Percentiles rank a stretch among this genome's conserved stretches.
Conservation (phyloP, 78 protist species). For the Capsaspora owczarzaki region DNA sequence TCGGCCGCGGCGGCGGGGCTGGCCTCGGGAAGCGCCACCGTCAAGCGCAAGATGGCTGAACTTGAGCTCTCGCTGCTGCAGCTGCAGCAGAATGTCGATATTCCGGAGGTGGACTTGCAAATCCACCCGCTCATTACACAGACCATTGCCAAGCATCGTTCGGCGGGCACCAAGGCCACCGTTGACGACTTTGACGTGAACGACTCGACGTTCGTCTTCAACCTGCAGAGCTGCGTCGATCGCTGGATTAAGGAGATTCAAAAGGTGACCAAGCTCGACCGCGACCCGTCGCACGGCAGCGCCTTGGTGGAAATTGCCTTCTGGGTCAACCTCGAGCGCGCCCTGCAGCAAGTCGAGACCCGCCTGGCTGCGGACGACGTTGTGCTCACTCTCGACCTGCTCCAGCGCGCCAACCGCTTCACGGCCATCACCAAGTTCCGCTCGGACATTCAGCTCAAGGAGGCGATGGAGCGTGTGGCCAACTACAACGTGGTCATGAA, state of each 20-base stretch:
- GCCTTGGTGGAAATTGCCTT: constrained; percentile 54
- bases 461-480: constrained; percentile 22
- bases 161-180: not conserved
- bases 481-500: constrained; percentile 44
- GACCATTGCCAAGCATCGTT: too few species aligned
- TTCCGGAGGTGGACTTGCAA: constrained; percentile 44
- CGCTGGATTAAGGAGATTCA: constrained; percentile 46
- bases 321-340: constrained; percentile 59
- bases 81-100: constrained; percentile 58
- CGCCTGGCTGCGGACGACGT: not conserved
- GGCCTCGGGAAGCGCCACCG: constrained; percentile 5
- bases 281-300: constrained; percentile 24
- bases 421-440: constrained; percentile 48
- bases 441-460: constrained; percentile 47
- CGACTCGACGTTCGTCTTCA: not conserved
- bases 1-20: not conserved
- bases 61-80: constrained; percentile 51
- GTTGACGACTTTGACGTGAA: not conserved
- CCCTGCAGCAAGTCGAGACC: constrained; percentile 29
- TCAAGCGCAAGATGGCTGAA: constrained; percentile 58
- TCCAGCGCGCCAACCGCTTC: constrained; percentile 53
- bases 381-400: constrained; percentile 19
- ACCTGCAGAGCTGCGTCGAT: not conserved
- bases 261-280: constrained; percentile 51
- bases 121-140: constrained; percentile 42